Conservation (phyloP, 352 stramenopile genomes). For the Stramenopiles sp. region DNA sequence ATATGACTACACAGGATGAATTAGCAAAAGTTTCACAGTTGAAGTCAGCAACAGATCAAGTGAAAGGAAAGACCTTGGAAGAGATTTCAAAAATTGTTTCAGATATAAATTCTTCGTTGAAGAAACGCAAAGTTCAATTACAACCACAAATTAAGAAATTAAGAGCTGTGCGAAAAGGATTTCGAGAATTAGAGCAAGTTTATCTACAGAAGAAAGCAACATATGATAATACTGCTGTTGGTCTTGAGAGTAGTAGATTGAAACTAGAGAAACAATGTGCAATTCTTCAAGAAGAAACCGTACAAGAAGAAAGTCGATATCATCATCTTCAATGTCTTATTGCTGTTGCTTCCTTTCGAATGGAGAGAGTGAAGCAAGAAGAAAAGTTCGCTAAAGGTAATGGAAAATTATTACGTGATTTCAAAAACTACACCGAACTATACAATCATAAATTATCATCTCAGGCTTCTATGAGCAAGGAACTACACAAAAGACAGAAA, state of each 20-base stretch:
- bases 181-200: conserved; percentile 43
- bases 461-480: conserved; percentile 44
- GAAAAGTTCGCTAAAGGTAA: conserved; percentile 38
- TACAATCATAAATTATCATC: conserved; percentile 54
- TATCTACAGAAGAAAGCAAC: conserved; percentile 40
- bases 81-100: conserved; percentile 55
- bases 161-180: conserved; percentile 34
- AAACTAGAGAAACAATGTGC: conserved; percentile 48
- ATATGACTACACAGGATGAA: conserved; percentile 37
- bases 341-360: conserved; percentile 27
- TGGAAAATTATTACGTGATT: conserved; percentile 33
- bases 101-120: conserved; percentile 49
- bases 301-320: conserved; percentile 41
- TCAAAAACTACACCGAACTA: conserved; percentile 40
- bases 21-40: conserved; percentile 41
- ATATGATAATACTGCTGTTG: conserved; percentile 46
- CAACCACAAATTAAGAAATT: conserved; percentile 58
- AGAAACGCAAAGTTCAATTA: conserved; percentile 50
- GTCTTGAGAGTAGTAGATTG: conserved; percentile 39
- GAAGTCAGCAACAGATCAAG: conserved; percentile 42
- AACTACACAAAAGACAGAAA: conserved; percentile 49
- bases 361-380: conserved; percentile 39
- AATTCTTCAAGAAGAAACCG: conserved; percentile 38
- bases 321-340: conserved; percentile 35
- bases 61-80: conserved; percentile 56